Base-by-base conservation (phyloP, 2,329 filamentous ascomycete species). In the Aspergillus ibericus region DNA sequence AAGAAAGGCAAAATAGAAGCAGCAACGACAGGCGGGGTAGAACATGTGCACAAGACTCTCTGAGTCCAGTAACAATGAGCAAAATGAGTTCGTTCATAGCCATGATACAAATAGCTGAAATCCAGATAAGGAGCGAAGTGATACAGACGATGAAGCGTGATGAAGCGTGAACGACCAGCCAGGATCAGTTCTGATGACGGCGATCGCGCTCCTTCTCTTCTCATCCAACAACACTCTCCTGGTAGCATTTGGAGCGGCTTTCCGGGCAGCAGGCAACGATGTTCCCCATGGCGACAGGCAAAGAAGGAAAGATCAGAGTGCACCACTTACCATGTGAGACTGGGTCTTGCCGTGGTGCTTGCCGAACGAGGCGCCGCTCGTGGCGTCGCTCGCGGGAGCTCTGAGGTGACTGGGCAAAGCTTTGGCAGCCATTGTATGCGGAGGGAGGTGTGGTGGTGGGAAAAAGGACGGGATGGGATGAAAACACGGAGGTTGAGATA, bases 331-430 rank as follows among this genome's bases (percentile, higher is more conserved):
- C 76, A 83, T 81, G 68, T 83, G 81, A 60, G 80, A 82, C 68
- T 83, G 81, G 54, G 81, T 79, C 72, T 83, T 83, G 63, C 78
- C 80, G 69, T 83, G 81, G 70, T 81, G 81, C 71, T 81, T 81
- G 63, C 78, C 72, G 59, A 76, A 72, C 51, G 69, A 69, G 55
- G 70, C 72, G 56, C 72, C 61, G 59, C 70, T 71, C 50, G 70
- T 65, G 59, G 68, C 66, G 36, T 70, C 69, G 59, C 79, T 78
- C 62, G 87, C 83, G 84, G 92, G 69, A 49, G 77, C 73, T 57
- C 74, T 93, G 71, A 97, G 84, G 83, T 96, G 93, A 44, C 90
- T 83, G 65, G 93, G 92, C 69, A 97, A 81, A 64, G 91, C 90
- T 79, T 85, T 92, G 72, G 85, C 83, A 65, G 90, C 87, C 89